Percentiles rank a stretch among this genome's conserved stretches.
These are phyloP conservation scores for Macrotyloma uniflorum DNA, from an alignment of 306 rosid genomes.

Conservation along the genomic window DNA sequence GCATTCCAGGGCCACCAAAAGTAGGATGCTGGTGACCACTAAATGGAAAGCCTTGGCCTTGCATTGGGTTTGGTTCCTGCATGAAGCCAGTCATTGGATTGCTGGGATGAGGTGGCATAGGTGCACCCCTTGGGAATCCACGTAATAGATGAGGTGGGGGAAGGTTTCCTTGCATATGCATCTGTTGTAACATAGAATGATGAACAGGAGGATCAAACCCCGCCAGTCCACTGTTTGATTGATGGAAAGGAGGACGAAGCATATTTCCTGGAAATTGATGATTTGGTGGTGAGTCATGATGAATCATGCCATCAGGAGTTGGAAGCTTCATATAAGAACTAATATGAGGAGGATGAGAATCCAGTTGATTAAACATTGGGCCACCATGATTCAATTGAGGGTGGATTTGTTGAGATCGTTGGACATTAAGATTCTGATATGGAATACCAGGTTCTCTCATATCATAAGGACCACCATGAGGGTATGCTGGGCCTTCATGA, in stretches of 20 bases:
- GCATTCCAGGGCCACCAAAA: constrained; percentile 70
- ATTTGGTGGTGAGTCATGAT: constrained; percentile 61
- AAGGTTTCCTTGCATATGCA: constrained; percentile 69
- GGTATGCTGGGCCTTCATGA: constrained; percentile 69
- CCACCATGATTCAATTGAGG: constrained; percentile 65
- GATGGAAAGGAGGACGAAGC: constrained; percentile 80
- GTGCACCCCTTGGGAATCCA: constrained; percentile 73
- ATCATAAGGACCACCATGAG: constrained; percentile 64
- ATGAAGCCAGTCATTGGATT: constrained; percentile 62
- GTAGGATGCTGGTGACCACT: constrained; percentile 61
- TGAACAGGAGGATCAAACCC: constrained; percentile 73
- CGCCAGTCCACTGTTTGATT: constrained; percentile 50
- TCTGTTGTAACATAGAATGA: constrained; percentile 77
- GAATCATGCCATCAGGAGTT: constrained; percentile 63
- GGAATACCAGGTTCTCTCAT: constrained; percentile 68
- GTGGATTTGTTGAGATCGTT: constrained; percentile 68
- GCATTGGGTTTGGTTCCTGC: constrained; percentile 71
- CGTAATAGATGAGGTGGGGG: constrained; percentile 70
- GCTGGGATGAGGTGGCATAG: constrained; percentile 56
- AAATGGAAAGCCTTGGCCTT: constrained; percentile 66
- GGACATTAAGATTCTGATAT: constrained; percentile 63
- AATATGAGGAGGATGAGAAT: constrained; percentile 65
- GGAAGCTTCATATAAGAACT: constrained; percentile 66
- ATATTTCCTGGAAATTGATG: constrained; percentile 73
- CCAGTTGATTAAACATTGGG: constrained; percentile 60